A percentile compares a stretch with the other conserved stretches of the same genome.
These are phyloP conservation scores for Puccinia triticina DNA, from an alignment of 1,284 basidiomycete genomes.

Conservation along the genomic window DNA sequence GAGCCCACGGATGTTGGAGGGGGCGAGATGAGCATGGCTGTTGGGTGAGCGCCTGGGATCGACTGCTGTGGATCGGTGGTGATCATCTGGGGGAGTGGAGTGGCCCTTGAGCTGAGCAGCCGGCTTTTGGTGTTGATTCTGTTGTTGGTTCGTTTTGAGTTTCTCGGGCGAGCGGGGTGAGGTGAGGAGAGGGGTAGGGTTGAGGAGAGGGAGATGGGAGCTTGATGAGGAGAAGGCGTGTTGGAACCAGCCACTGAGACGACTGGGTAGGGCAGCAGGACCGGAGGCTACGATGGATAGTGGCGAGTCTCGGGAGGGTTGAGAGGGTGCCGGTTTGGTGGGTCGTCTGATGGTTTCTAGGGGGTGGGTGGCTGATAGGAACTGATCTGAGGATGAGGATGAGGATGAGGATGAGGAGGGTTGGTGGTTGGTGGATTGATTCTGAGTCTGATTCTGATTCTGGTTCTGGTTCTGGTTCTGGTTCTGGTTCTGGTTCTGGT, in stretches of 20 bases:
- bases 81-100: conserved; percentile 71
- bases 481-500: background rate
- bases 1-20: conserved; percentile 25
- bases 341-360: background rate
- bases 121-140: conserved; percentile 74
- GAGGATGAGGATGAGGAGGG: background rate
- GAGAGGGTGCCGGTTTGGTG: background rate
- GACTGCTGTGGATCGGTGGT: conserved; percentile 56
- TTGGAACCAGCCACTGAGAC: conserved; percentile 55
- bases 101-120: conserved; percentile 65
- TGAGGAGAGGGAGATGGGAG: conserved; percentile 71
- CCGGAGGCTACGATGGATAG: conserved; percentile 18
- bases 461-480: background rate
- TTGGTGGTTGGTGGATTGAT: background rate
- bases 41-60: conserved; percentile 52
- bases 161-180: conserved; percentile 65
- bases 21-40: conserved; percentile 4
- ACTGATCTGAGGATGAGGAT: conserved; percentile 4
- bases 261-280: conserved; percentile 51
- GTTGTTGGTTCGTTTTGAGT: conserved; percentile 55
- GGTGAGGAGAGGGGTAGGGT: conserved; percentile 53
- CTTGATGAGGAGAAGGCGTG: conserved; percentile 63
- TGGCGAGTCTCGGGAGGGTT: background rate
- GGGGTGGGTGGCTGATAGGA: background rate
- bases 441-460: background rate